Percentiles rank a stretch among this genome's conserved stretches.
Evolutionary conservation across 179 eudicot species (phyloP).

Genomic region (Silene vulgaris): DNA sequence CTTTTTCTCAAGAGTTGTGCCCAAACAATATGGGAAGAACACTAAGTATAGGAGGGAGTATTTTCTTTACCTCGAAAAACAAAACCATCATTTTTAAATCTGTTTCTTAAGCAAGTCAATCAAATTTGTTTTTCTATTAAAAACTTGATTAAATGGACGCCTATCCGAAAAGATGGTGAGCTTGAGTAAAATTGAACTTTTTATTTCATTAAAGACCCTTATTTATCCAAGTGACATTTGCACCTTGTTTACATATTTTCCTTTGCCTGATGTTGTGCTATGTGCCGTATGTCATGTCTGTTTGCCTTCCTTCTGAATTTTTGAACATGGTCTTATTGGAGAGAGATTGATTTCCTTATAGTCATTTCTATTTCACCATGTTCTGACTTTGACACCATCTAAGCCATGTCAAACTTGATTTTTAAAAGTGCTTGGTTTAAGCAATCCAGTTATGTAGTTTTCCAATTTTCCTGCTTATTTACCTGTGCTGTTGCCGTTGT

Average conservation of each 20-base stretch:
- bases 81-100: background rate
- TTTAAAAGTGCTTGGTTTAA: background rate
- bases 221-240: background rate
- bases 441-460: background rate
- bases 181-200: background rate
- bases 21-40: too few relatives aligned
- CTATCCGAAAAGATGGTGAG: background rate
- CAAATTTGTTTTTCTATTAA: too few relatives aligned
- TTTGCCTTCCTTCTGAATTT: background rate
- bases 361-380: background rate
- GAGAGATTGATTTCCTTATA: background rate
- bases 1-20: too few relatives aligned
- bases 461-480: background rate
- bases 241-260: background rate
- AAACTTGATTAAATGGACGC: background rate
- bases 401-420: background rate
- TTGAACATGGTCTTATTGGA: background rate
- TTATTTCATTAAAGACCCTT: background rate
- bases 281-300: background rate
- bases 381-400: background rate
- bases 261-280: slow-evolving; percentile 6
- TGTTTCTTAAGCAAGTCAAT: background rate
- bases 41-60: too few relatives aligned
- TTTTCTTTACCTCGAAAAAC: too few relatives aligned
- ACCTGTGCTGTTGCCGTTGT: background rate